Percentiles rank a stretch among this genome's conserved stretches.
Conservation (phyloP, 1,139 yeast species). For the Ogataea hybrid region DNA sequence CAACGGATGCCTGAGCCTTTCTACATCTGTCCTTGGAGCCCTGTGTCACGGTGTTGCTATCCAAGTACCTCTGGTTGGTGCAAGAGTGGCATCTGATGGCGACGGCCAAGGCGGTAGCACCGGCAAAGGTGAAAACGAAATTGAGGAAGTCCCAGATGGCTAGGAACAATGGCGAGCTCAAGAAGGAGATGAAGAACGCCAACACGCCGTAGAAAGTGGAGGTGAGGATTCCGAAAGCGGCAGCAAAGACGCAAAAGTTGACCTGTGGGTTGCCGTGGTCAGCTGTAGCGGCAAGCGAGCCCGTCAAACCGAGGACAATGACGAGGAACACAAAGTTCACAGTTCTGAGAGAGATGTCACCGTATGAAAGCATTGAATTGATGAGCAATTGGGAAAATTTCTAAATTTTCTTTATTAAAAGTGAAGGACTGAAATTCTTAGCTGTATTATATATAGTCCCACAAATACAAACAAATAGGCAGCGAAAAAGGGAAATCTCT, state of each 20-base stretch:
- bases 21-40: constrained; percentile 85
- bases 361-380: constrained; percentile 49
- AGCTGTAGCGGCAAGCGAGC: constrained; percentile 75
- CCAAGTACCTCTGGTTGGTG: constrained; percentile 60
- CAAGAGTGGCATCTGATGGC: constrained; percentile 87
- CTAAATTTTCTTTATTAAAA: constrained; percentile 5
- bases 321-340: constrained; percentile 73
- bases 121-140: constrained; percentile 89
- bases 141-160: constrained; percentile 79
- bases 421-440: constrained; percentile 4
- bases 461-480: constrained; percentile 12
- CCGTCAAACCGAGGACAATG: constrained; percentile 80
- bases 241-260: constrained; percentile 82
- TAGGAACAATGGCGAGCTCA: constrained; percentile 85
- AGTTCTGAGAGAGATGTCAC: constrained; percentile 72
- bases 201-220: constrained; percentile 76
- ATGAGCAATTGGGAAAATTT: constrained; percentile 6
- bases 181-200: constrained; percentile 73
- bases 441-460: constrained; percentile 11
- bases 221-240: constrained; percentile 80
- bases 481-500: constrained; percentile 11
- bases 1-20: constrained; percentile 88
- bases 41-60: constrained; percentile 66
- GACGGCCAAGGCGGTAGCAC: constrained; percentile 91
- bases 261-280: constrained; percentile 70